Percentiles rank a stretch among this genome's conserved stretches.
phyloP scores from a whole-genome alignment of 1,139 yeast genomes.

The Candida glucosophila region DNA sequence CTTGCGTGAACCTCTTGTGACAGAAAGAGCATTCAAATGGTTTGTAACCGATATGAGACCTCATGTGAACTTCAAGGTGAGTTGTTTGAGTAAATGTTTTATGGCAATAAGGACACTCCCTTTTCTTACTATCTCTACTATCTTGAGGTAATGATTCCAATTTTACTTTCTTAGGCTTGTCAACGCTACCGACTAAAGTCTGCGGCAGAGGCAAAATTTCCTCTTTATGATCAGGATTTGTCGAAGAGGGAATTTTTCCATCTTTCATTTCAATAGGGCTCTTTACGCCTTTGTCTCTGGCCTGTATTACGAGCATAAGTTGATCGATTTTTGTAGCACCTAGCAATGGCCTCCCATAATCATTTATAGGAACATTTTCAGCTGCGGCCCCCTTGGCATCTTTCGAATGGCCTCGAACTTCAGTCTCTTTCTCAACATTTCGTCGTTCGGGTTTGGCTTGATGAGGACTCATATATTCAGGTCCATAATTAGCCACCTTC shows the following conservation, averaged over 20 bases:
- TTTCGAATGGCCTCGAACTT: slow-evolving; percentile 5
- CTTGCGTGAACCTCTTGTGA: slow-evolving; percentile 80
- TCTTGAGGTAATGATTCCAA: slow-evolving; percentile 10
- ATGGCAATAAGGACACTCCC: slow-evolving; percentile 63
- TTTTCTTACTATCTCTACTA: slow-evolving; percentile 39
- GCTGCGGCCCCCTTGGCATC: slow-evolving; percentile 14
- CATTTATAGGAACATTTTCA: slow-evolving; percentile 37
- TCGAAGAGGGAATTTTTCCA: slow-evolving; percentile 41
- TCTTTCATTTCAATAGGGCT: slow-evolving; percentile 56
- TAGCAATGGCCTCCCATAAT: slow-evolving; percentile 58
- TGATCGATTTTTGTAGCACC: slow-evolving; percentile 90
- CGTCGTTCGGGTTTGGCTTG: no score
- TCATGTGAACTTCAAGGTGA: slow-evolving; percentile 68
- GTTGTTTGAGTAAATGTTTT: slow-evolving; percentile 68
- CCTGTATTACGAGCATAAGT: slow-evolving; percentile 82
- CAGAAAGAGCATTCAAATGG: slow-evolving; percentile 77
- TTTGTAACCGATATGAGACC: slow-evolving; percentile 71
- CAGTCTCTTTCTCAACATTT: no score
- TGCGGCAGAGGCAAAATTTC: slow-evolving; percentile 48
- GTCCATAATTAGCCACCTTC: no score
- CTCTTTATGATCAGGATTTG: slow-evolving; percentile 14
- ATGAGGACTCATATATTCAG: no score
- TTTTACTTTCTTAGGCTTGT: slow-evolving; percentile 45
- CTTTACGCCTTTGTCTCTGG: slow-evolving; percentile 66
- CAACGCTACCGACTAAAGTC: slow-evolving; percentile 76